Base-by-base conservation (phyloP, 1,139 yeast genomes). In the Petasospora fabianii region DNA sequence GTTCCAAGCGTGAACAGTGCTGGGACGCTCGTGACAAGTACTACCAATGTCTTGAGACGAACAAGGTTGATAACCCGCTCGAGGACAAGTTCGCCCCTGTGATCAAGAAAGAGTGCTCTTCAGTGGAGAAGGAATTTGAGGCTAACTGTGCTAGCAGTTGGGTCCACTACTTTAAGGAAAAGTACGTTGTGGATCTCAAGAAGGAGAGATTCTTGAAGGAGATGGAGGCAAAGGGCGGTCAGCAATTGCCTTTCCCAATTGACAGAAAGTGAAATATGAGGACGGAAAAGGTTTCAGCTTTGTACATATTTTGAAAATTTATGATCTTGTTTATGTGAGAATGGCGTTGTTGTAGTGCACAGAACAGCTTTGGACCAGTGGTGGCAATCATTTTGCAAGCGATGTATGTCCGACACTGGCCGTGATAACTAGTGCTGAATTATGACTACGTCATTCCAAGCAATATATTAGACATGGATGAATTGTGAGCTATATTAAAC, bases 81-180 rank as follows among this genome's bases (percentile, higher is more conserved):
- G 75, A 70, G 37, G 65, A 65, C n/a, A 51, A 54, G 27, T 50
- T 54, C 20, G 50, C 55, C n/a, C 46, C 46, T 2, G 49, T 50
- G 31, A 55, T 71, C 26, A 58, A 61, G 33, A 47, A 52, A 16
- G 55, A 64, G 34, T 81, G 88, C 55, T 58, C 65, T 0, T 34
- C 46, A 1, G 69, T 75, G 54, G 71, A 71, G 44, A 44, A 53
- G n/a, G 63, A 62, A 30, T 80, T 77, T 44, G 71, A 75, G 34
- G 53, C 62, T 13, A 71, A 74, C 48, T 81, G 88, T 56, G 77
- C 78, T n/a, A 68, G 69, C 20, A 71, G 80, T 41, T 81, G 88
- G 88, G 79, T 77, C 24, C 70, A 73, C 35, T 80, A 81, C 55
- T 81, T 81, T 63, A 79, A 80, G 53, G 81, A 79, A 58, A 80